Evolutionary conservation across 768 basidiomycete species (phyloP), one percentile per base, ranked within the genome.

Genomic region (Phaeolepiota aurea): DNA sequence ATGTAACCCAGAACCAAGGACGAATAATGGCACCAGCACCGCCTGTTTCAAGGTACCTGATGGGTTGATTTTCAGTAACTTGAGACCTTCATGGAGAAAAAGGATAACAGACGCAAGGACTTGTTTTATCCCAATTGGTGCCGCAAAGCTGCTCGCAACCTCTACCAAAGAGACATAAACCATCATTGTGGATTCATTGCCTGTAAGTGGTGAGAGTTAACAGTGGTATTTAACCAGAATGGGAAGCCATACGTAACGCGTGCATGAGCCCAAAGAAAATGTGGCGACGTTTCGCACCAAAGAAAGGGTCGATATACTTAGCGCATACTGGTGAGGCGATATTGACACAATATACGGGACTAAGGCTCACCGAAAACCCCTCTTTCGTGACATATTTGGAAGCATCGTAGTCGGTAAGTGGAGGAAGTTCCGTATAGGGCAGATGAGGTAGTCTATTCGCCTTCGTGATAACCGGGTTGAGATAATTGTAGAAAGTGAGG

Each of bases 401-500:
- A 37, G 43, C 38, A 43, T 84, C 81, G 40, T 75, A 72, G 45
- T 81, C 78, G 3, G 74, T 72, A 56, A 84, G 71, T 2, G 76
- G 76, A 12, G 79, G 79, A 31, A 81, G 58, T 37, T 79, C 52
- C 31, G 81, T 76, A 28, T 58, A 56, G 1, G 69, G 51, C 1
- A 79, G 49, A 49, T 72, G 73, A 3, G 64, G 44, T n/a, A 66
- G 51, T n/a, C 61, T 54, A 44, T 65, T 64, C 1, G 68, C 74
- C 7, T 56, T 48, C 40, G 62, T 61, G 15, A 82, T 58, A 21
- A 73, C 54, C 3, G 65, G 63, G 46, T 83, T 76, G 44, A 83
- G 57, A 58, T 69, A 85, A n/a, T 60, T 55, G 51, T 68, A 82
- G 3, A 65, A 50, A 13, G 70, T 25, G n/a, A 62, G 48, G 2